A percentile compares a stretch with the other conserved stretches of the same genome.
These are phyloP conservation scores for Irpex lacteus DNA, from an alignment of 1,284 basidiomycete genomes.

Conservation along the genomic window DNA sequence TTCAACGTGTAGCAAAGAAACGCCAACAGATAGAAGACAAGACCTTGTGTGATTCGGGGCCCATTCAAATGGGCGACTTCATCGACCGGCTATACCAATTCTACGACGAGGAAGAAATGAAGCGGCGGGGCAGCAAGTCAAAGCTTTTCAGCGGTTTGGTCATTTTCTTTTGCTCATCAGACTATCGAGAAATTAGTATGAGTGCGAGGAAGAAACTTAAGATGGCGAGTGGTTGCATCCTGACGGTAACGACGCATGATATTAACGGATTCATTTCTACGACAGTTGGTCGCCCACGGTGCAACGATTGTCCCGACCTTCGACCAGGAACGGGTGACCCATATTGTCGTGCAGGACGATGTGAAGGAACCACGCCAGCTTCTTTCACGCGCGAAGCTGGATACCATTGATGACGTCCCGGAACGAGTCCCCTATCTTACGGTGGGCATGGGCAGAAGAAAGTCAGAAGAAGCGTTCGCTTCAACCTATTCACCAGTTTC, in stretches of 20 bases:
- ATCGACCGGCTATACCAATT: not conserved
- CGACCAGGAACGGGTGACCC: slow-evolving; percentile 52
- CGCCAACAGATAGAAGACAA: not conserved
- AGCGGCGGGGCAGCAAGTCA: not conserved
- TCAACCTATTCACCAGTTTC: slow-evolving; percentile 1
- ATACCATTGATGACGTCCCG: slow-evolving; percentile 52
- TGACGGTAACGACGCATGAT: not conserved
- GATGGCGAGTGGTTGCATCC: not conserved
- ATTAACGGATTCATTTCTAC: not conserved
- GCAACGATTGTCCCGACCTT: slow-evolving; percentile 47
- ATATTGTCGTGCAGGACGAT: slow-evolving; percentile 54
- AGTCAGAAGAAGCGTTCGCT: slow-evolving; percentile 10
- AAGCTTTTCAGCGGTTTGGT: not conserved
- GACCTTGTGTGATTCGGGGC: not conserved
- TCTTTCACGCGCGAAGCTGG: slow-evolving; percentile 37
- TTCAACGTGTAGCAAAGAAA: not conserved
- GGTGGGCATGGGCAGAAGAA: slow-evolving; percentile 55
- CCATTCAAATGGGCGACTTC: not conserved
- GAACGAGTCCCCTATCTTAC: slow-evolving; percentile 56
- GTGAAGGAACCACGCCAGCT: slow-evolving; percentile 32
- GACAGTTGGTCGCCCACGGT: slow-evolving; percentile 4
- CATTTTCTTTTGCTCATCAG: not conserved
- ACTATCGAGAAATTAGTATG: not conserved
- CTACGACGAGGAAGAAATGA: slow-evolving; percentile 1
- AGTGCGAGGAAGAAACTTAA: not conserved